These are phyloP conservation scores for Trichothecium roseum DNA, from an alignment of 2,329 filamentous ascomycete genomes.

Conservation along the genomic window DNA sequence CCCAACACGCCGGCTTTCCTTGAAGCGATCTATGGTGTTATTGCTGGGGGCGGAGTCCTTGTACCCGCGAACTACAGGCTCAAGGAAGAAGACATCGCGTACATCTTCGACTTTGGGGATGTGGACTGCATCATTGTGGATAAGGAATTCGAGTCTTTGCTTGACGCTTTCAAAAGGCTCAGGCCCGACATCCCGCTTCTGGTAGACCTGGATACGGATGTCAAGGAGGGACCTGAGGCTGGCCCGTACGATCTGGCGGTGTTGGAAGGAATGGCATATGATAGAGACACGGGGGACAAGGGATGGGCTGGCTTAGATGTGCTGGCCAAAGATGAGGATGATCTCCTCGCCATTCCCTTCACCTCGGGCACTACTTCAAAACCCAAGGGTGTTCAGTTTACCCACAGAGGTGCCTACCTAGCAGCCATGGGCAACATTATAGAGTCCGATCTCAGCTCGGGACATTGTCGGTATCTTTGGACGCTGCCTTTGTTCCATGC, in stretches of 20 bases:
- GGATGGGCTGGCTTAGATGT: slow-evolving; percentile 72
- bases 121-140: slow-evolving; percentile 85
- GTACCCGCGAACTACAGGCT: slow-evolving; percentile 56
- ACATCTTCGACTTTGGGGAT: slow-evolving; percentile 82
- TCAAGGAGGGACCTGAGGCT: slow-evolving; percentile 36
- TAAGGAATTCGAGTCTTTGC: slow-evolving; percentile 61
- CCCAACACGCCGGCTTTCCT: slow-evolving; percentile 94
- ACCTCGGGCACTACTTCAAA: slow-evolving; percentile 86
- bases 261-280: slow-evolving; percentile 66
- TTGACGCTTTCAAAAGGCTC: slow-evolving; percentile 53
- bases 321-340: slow-evolving; percentile 65
- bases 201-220: slow-evolving; percentile 42
- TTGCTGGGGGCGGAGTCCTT: slow-evolving; percentile 68
- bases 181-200: slow-evolving; percentile 60
- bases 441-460: slow-evolving; percentile 73
- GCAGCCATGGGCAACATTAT: slow-evolving; percentile 78
- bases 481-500: slow-evolving; percentile 80
- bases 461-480: slow-evolving; percentile 77
- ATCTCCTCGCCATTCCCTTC: slow-evolving; percentile 78
- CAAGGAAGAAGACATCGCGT: slow-evolving; percentile 75
- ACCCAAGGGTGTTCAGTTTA: slow-evolving; percentile 90
- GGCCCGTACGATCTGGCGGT: slow-evolving; percentile 81
- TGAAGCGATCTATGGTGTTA: slow-evolving; percentile 80
- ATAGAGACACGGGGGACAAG: slow-evolving; percentile 50
- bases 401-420: slow-evolving; percentile 78